Conservation (phyloP, 257 asterid species). For the Cynanchum wilfordii region DNA sequence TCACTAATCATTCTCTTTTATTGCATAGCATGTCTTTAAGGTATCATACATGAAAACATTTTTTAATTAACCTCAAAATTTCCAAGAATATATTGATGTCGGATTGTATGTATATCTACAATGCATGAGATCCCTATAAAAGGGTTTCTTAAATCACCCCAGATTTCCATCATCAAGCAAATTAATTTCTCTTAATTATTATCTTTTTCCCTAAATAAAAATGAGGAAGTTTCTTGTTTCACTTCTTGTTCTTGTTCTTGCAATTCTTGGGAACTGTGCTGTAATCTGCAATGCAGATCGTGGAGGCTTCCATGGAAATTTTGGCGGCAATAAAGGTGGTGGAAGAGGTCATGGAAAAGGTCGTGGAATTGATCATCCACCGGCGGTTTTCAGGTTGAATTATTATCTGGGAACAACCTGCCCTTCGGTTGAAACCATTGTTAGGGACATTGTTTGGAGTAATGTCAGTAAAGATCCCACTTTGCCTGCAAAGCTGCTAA, state of each 20-base stretch:
- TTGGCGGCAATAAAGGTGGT: not conserved
- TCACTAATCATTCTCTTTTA: not conserved
- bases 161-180: conserved; percentile 11
- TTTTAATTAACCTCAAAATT: not conserved
- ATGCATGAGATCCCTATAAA: conserved; percentile 14
- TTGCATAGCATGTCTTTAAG: conserved; percentile 1
- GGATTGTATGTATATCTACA: not conserved
- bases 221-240: conserved; percentile 11
- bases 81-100: not conserved
- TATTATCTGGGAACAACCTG: conserved; percentile 42
- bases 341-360: not conserved
- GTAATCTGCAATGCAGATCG: conserved; percentile 29
- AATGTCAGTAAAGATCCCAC: conserved; percentile 36
- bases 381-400: conserved; percentile 13
- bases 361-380: not conserved
- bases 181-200: not conserved
- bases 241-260: conserved; percentile 10
- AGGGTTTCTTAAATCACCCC: not conserved
- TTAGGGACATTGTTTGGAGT: conserved; percentile 32
- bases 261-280: conserved; percentile 7
- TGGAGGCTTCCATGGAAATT: not conserved
- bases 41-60: not conserved
- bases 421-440: conserved; percentile 40
- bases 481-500: conserved; percentile 55
- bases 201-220: not conserved